Evolutionary conservation across 768 basidiomycete species (phyloP).

Genomic region (Chlorophyllum brunneum): DNA sequence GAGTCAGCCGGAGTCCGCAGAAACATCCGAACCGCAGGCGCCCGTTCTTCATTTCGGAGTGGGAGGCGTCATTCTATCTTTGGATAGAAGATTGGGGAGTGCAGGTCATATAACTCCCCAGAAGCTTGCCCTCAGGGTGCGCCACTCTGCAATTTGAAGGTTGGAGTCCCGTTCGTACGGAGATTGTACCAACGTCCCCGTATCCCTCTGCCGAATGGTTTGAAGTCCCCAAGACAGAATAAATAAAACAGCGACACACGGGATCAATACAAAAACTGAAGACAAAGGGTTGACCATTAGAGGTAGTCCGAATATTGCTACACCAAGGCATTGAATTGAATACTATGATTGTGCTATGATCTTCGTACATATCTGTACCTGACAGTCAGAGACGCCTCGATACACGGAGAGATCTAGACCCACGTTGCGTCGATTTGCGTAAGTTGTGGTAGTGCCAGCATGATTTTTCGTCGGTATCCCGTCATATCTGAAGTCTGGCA

Average conservation of each 20-base stretch:
- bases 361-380: conserved; percentile 8
- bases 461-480: conserved; percentile 85
- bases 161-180: too few relatives aligned
- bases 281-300: conserved; percentile 1
- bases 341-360: neutral
- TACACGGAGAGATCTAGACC: conserved; percentile 27
- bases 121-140: too few relatives aligned
- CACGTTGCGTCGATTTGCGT: conserved; percentile 96
- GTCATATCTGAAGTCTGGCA: conserved; percentile 76
- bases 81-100: neutral
- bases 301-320: neutral
- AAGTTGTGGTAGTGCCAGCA: conserved; percentile 82
- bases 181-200: neutral
- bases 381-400: neutral
- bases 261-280: neutral
- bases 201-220: neutral
- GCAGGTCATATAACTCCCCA: neutral
- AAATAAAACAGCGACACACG: neutral
- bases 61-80: neutral
- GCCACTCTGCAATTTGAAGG: too few relatives aligned
- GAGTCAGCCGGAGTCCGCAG: neutral
- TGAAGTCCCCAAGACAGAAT: too few relatives aligned
- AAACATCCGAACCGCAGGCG: neutral
- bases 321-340: neutral
- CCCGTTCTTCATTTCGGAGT: neutral